These are phyloP conservation scores for Trichophyton simii DNA, from an alignment of 2,329 filamentous ascomycete genomes.

Conservation along the genomic window DNA sequence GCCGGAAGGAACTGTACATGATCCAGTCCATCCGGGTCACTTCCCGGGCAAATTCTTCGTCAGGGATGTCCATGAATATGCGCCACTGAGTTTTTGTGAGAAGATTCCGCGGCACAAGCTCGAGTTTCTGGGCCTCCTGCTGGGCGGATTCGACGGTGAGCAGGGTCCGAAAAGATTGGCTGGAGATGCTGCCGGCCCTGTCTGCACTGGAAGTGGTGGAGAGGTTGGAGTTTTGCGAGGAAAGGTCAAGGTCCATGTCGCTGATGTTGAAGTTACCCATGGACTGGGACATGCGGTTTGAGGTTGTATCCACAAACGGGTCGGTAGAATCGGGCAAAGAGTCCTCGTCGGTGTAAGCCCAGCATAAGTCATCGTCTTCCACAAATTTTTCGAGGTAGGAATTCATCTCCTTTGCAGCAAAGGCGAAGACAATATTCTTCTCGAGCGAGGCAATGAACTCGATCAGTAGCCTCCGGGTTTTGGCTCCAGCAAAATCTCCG, in stretches of 20 bases:
- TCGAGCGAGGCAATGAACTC: conserved; percentile 66
- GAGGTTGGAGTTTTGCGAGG: conserved; percentile 27
- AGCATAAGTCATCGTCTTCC: conserved; percentile 84
- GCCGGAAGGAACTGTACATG: conserved; percentile 89
- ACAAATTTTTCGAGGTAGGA: conserved; percentile 61
- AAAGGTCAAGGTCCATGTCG: conserved; percentile 27
- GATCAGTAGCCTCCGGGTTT: conserved; percentile 58
- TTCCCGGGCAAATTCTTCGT: conserved; percentile 78
- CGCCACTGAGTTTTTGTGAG: conserved; percentile 82
- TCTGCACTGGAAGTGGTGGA: conserved; percentile 30
- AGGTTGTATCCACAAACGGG: conserved; percentile 29
- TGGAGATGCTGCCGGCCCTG: conserved; percentile 28
- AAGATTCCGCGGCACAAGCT: conserved; percentile 54
- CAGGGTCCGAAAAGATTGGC: conserved; percentile 31
- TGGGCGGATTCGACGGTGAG: conserved; percentile 58
- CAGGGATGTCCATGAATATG: conserved; percentile 72
- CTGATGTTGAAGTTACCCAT: conserved; percentile 30
- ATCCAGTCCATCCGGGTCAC: conserved; percentile 95
- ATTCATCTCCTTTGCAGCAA: conserved; percentile 74
- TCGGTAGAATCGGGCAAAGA: conserved; percentile 27
- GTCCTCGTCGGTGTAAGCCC: conserved; percentile 68
- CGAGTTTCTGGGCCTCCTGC: conserved; percentile 58
- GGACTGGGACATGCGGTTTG: conserved; percentile 23
- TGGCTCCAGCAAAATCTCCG: conserved; percentile 75
- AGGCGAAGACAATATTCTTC: conserved; percentile 66